phyloP scores from a whole-genome alignment of 2,329 filamentous ascomycete species.

The Pseudocercospora musae region DNA sequence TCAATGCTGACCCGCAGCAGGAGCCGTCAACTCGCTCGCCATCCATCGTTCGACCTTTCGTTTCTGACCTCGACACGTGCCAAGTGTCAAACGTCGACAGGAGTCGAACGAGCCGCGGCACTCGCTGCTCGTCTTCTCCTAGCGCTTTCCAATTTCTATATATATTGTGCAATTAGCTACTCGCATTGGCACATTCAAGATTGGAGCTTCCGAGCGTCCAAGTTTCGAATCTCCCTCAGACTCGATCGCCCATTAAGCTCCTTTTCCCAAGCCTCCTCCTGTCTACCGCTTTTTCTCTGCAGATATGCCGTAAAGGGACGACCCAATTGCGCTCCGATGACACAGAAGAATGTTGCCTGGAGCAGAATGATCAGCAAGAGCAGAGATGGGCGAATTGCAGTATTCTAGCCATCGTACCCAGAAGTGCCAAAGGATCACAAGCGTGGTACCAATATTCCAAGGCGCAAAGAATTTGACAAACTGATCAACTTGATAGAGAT shows the following conservation, averaged over 20 bases:
- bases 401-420: no score
- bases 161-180: no score
- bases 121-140: no score
- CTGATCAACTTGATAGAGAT: constrained; percentile 76
- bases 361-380: neutral
- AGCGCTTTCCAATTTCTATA: no score
- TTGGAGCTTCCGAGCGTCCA: neutral
- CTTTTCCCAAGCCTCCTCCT: neutral
- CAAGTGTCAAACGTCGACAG: neutral
- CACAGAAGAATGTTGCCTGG: constrained; percentile 59
- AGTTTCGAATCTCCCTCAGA: neutral
- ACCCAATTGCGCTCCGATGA: constrained; percentile 54
- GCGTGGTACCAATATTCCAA: constrained; percentile 42
- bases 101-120: neutral
- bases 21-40: neutral
- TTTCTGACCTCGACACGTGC: neutral
- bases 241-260: neutral
- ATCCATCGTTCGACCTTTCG: neutral
- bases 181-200: neutral
- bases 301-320: constrained; percentile 45
- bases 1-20: neutral
- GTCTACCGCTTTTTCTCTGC: constrained; percentile 8
- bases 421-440: constrained; percentile 63
- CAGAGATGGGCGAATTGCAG: neutral
- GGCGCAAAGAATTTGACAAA: constrained; percentile 69